Evolutionary conservation across 2,329 filamentous ascomycete species (phyloP).

Genomic region (Epichloe gansuensis): DNA sequence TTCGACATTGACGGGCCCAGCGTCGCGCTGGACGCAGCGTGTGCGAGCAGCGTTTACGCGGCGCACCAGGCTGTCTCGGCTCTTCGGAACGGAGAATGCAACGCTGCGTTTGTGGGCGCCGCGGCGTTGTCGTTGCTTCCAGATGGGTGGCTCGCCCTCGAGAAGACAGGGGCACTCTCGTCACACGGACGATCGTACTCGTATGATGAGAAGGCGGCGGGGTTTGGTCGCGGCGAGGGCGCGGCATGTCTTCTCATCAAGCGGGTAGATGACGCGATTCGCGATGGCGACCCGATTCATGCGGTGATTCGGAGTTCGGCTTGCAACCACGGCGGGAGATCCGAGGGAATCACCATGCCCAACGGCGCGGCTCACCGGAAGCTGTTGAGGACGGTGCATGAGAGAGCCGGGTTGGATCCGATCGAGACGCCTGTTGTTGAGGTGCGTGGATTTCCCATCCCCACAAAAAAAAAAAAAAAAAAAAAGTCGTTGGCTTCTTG

Average conservation of each 20-base stretch:
- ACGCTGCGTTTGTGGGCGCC: conserved; percentile 7
- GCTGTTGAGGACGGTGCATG: conserved; percentile 23
- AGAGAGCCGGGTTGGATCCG: conserved; percentile 17
- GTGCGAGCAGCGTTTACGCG: conserved; percentile 23
- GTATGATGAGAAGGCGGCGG: conserved; percentile 26
- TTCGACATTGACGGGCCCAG: conserved; percentile 11
- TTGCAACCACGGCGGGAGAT: conserved; percentile 6
- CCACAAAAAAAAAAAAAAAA: too few relatives aligned
- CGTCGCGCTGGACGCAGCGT: conserved; percentile 27
- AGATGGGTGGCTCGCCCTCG: conserved; percentile 8
- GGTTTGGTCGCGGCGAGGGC: conserved; percentile 35
- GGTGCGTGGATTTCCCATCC: background rate
- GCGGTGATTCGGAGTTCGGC: conserved; percentile 7
- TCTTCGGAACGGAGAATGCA: conserved; percentile 6
- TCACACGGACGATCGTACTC: conserved; percentile 17
- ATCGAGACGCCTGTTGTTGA: conserved; percentile 8
- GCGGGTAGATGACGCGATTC: conserved; percentile 28
- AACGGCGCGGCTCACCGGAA: conserved; percentile 13
- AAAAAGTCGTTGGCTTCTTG: too few relatives aligned
- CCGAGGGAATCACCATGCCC: conserved; percentile 8
- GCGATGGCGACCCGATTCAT: conserved; percentile 27
- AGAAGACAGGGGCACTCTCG: conserved; percentile 14
- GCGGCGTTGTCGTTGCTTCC: conserved; percentile 9
- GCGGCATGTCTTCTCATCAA: conserved; percentile 30
- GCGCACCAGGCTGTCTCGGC: conserved; percentile 16